These are phyloP conservation scores for Saprolegnia diclina DNA, from an alignment of 352 stramenopile species.

Conservation along the genomic window DNA sequence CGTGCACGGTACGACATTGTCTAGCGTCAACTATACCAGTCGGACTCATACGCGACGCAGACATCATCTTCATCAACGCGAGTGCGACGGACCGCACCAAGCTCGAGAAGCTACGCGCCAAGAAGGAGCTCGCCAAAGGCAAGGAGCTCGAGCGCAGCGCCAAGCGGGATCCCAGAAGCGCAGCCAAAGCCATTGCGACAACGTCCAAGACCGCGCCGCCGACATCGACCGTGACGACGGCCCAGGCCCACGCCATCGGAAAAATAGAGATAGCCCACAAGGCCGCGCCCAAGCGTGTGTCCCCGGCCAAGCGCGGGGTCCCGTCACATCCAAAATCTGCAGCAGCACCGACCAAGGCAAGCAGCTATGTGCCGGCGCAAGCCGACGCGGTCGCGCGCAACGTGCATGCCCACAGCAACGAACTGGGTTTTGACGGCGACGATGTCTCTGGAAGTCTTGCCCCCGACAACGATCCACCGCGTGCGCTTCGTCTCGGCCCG, in stretches of 20 bases:
- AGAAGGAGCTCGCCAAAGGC: constrained; percentile 6
- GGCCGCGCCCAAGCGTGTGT: neutral
- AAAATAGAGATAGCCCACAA: neutral
- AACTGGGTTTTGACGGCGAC: neutral
- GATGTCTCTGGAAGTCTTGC: no score
- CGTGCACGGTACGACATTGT: neutral
- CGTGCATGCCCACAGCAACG: neutral
- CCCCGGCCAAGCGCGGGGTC: neutral
- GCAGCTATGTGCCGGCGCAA: constrained; percentile 6
- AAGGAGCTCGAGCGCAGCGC: neutral
- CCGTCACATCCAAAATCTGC: neutral
- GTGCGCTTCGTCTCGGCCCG: no score
- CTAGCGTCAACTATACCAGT: neutral
- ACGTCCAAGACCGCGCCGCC: no score
- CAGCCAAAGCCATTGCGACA: neutral
- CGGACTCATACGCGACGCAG: no score
- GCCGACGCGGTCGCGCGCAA: neutral
- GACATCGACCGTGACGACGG: no score
- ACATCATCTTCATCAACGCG: constrained; percentile 15
- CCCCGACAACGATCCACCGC: no score
- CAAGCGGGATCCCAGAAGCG: neutral
- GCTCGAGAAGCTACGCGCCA: neutral
- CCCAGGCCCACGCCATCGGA: neutral
- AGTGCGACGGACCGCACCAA: neutral
- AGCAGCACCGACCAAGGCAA: neutral